These are phyloP conservation scores for Fusarium buxicola DNA, from an alignment of 2,329 filamentous ascomycete species.

Conservation along the genomic window DNA sequence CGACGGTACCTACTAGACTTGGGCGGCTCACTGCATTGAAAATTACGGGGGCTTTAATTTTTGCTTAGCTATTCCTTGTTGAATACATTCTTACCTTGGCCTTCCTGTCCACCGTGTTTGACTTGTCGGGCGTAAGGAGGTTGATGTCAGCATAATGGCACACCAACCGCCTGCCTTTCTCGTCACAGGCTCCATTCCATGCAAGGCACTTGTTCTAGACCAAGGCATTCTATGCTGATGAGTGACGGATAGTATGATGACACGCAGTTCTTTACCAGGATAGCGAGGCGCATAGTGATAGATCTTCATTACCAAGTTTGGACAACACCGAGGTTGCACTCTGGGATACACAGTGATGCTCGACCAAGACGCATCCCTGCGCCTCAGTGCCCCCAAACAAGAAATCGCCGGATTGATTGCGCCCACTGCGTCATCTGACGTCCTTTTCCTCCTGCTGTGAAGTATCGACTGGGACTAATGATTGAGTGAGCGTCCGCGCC, in stretches of 20 bases:
- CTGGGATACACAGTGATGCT: too few relatives aligned
- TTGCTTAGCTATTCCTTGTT: not conserved
- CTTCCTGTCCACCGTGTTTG: not conserved
- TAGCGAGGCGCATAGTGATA: constrained; percentile 59
- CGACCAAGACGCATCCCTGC: too few relatives aligned
- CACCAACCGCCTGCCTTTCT: constrained; percentile 25
- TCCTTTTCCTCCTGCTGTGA: not conserved
- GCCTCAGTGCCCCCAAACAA: constrained; percentile 53
- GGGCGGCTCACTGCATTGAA: constrained; percentile 1
- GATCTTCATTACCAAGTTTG: too few relatives aligned
- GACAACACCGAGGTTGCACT: too few relatives aligned
- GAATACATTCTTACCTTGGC: not conserved
- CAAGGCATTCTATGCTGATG: constrained; percentile 2
- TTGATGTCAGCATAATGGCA: not conserved
- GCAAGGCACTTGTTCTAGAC: constrained; percentile 64
- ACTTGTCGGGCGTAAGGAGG: not conserved
- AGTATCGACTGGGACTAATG: too few relatives aligned
- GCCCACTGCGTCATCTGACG: constrained; percentile 7
- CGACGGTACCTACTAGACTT: not conserved
- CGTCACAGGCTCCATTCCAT: constrained; percentile 61
- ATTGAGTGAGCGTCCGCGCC: not conserved
- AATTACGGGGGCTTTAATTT: not conserved
- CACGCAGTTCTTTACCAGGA: constrained; percentile 34
- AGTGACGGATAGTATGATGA: constrained; percentile 15
- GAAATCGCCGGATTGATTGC: constrained; percentile 55